These are phyloP conservation scores for Fistulinella cinereoalba DNA, from an alignment of 1,284 basidiomycete genomes.

Conservation along the genomic window DNA sequence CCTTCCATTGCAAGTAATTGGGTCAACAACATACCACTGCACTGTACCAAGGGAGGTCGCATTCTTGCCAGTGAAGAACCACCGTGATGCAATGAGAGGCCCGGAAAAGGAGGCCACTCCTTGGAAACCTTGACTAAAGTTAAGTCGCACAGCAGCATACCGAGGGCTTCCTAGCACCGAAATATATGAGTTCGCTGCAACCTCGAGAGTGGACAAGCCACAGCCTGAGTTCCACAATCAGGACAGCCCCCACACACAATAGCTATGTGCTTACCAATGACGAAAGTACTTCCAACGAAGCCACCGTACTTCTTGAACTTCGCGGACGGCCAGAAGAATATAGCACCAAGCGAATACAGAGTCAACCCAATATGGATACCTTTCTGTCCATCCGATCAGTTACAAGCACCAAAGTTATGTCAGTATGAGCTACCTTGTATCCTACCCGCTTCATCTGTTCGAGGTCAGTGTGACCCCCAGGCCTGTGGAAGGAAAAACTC, in stretches of 20 bases:
- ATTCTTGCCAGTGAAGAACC: slow-evolving; percentile 71
- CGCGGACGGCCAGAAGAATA: slow-evolving; percentile 82
- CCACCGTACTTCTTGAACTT: slow-evolving; percentile 66
- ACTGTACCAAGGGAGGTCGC: slow-evolving; percentile 63
- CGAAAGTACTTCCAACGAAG: slow-evolving; percentile 71
- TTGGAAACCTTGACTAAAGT: slow-evolving; percentile 82
- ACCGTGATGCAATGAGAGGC: slow-evolving; percentile 76
- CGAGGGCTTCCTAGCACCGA: slow-evolving; percentile 63
- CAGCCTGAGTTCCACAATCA: slow-evolving; percentile 46
- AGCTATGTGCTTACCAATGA: slow-evolving; percentile 47
- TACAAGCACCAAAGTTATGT: background rate
- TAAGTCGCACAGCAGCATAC: slow-evolving; percentile 74
- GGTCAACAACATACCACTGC: slow-evolving; percentile 59
- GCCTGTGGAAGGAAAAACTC: slow-evolving; percentile 17
- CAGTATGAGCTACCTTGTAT: slow-evolving; percentile 52
- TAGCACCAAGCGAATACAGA: slow-evolving; percentile 70
- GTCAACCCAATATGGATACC: slow-evolving; percentile 68
- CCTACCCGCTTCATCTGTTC: slow-evolving; percentile 55
- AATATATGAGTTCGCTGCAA: slow-evolving; percentile 81
- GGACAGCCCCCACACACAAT: background rate
- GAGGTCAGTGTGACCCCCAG: slow-evolving; percentile 11
- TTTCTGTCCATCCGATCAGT: slow-evolving; percentile 37
- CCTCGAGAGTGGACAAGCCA: slow-evolving; percentile 67
- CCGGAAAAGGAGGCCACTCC: slow-evolving; percentile 78
- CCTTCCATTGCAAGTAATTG: background rate